Evolutionary conservation across 352 stramenopile genomes (phyloP), one percentile per base, ranked within the genome.

Genomic region (Phytophthora syringae): DNA sequence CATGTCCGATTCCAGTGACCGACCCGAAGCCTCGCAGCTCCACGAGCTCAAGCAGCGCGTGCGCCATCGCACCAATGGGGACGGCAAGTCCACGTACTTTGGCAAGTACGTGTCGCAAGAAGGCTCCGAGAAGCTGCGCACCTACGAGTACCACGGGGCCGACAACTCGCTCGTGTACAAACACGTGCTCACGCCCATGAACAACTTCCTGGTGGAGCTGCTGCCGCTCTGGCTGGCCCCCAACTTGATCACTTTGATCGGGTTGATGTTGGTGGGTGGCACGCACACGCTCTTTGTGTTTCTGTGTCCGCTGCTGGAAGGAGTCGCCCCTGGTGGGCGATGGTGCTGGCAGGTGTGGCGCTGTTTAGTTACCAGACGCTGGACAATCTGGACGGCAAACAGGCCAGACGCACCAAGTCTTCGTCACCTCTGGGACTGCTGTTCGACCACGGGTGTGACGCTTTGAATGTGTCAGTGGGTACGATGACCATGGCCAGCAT

Each of bases 91-190:
- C 51, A 94, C 80, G 61, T 95, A 95, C 69, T 95, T 95, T 74
- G 84, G 86, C 64, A 95, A 93, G 67, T 95, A 95, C 52, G 87
- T 95, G 37, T 90, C 81, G 28, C 80, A 90, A 48, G 87, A 94
- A 72, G 87, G 85, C 32, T 93, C 84, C 7, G 86, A 93, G 61
- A 95, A 95, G 59, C 73, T 95, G 50, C 79, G 81, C 20, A 92
- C 85, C 39, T 95, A 95, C 74, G 76, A 93, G 69, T 95, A 95
- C 73, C 86, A 95, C 54, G 87, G 87, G 45, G 66, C 79, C 22
- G 87, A 95, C 77, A 89, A 95, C 65, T 95, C 87, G 72, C 76
- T 93, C 57, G 84, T 95, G 60, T 95, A 94, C 76, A 92, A 94
- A 66, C 77, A 93, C 54, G 73, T 95, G 52, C 80, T 95, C 48